Percentiles rank a stretch among this genome's conserved stretches.
phyloP scores from a whole-genome alignment of 2,329 filamentous ascomycete species.

The Knufia petricola region DNA sequence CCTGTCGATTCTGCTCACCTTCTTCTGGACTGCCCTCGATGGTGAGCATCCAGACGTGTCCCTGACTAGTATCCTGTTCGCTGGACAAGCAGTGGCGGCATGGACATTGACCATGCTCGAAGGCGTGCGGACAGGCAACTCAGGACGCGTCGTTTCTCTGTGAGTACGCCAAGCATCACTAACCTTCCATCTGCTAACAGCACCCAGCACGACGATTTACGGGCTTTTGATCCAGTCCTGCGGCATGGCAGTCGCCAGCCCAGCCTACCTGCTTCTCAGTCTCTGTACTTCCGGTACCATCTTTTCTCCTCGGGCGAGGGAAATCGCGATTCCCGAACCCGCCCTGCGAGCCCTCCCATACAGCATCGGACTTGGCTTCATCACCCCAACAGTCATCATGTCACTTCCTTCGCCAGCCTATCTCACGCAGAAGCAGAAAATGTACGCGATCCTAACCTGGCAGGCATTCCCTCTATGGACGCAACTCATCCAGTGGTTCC shows the following conservation, averaged over 20 bases:
- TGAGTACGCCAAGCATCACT: conserved; percentile 24
- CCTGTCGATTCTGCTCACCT: conserved; percentile 27
- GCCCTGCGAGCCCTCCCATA: conserved; percentile 31
- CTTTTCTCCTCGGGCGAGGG: conserved; percentile 25
- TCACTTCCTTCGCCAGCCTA: conserved; percentile 31
- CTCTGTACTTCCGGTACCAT: conserved; percentile 30
- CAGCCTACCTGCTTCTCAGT: conserved; percentile 34
- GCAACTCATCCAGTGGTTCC: conserved; percentile 21
- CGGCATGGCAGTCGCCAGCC: conserved; percentile 34
- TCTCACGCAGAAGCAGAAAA: conserved; percentile 34
- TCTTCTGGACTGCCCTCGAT: conserved; percentile 32
- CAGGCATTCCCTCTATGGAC: conserved; percentile 41
- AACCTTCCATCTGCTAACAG: background rate
- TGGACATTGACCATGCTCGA: conserved; percentile 36
- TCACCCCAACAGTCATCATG: conserved; percentile 36
- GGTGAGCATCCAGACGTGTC: conserved; percentile 26
- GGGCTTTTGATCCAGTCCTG: conserved; percentile 34
- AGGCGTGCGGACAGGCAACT: conserved; percentile 35
- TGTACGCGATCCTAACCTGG: conserved; percentile 40
- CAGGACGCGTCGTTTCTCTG: conserved; percentile 32
- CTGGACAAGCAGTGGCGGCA: conserved; percentile 30
- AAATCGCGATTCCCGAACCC: conserved; percentile 27
- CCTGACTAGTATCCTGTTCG: conserved; percentile 30
- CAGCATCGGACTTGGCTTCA: conserved; percentile 32
- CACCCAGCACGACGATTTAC: conserved; percentile 26